phyloP scores from a whole-genome alignment of 2,329 filamentous ascomycete species.

The Tolypocladium ovalisporum region DNA sequence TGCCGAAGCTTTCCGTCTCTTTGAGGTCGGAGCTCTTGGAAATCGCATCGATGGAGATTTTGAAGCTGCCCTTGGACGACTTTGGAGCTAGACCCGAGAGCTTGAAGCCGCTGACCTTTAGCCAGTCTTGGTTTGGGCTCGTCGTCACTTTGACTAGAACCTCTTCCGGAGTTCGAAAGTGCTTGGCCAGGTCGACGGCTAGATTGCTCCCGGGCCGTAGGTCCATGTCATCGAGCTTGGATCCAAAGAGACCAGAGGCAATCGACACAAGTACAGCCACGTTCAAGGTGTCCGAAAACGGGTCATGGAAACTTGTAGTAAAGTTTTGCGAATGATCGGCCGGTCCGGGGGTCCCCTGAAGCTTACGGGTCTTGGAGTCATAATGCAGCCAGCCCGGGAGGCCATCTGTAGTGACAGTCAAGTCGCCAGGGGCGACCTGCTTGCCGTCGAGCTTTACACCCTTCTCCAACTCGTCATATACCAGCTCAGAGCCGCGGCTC shows the following conservation, averaged over 20 bases:
- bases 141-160: constrained; percentile 24
- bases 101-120: constrained; percentile 25
- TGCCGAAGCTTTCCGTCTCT: constrained; percentile 25
- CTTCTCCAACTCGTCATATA: constrained; percentile 38
- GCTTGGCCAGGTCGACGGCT: constrained; percentile 28
- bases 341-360: constrained; percentile 55
- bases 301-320: constrained; percentile 48
- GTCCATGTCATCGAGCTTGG: constrained; percentile 26
- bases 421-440: constrained; percentile 32
- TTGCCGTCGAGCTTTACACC: constrained; percentile 48
- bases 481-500: constrained; percentile 38
- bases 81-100: constrained; percentile 30
- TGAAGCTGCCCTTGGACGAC: constrained; percentile 18
- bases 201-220: constrained; percentile 29
- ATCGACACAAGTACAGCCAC: constrained; percentile 35
- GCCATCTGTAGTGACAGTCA: constrained; percentile 40
- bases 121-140: constrained; percentile 29
- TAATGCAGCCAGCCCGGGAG: constrained; percentile 62
- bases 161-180: constrained; percentile 28
- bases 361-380: constrained; percentile 45
- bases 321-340: constrained; percentile 50
- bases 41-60: constrained; percentile 18
- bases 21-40: constrained; percentile 20
- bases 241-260: constrained; percentile 26
- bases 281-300: constrained; percentile 46